phyloP scores from a whole-genome alignment of 1,284 basidiomycete genomes.

The Ustanciosporium gigantosporum region DNA sequence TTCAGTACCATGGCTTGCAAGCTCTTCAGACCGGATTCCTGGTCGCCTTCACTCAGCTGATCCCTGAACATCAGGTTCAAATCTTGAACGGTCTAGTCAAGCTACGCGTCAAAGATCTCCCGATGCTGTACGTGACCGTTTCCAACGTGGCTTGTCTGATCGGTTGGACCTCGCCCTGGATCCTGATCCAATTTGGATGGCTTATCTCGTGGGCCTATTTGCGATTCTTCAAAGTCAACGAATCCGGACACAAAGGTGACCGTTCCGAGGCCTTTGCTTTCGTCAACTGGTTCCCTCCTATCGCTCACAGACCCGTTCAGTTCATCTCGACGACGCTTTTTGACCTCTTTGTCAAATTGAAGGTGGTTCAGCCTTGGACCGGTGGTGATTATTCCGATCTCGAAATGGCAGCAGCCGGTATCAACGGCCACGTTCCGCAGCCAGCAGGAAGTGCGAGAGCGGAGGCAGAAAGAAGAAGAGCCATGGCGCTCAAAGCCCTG shows the following conservation, averaged over 20 bases:
- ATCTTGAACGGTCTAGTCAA: conserved; percentile 77
- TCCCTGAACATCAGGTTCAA: conserved; percentile 96
- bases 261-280: conserved; percentile 95
- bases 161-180: conserved; percentile 89
- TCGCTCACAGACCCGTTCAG: conserved; percentile 69
- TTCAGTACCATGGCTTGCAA: conserved; percentile 88
- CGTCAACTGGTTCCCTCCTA: conserved; percentile 92
- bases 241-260: conserved; percentile 71
- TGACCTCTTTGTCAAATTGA: conserved; percentile 67
- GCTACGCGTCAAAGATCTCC: conserved; percentile 86
- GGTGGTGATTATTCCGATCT: conserved; percentile 37
- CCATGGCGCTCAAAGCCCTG: conserved; percentile 90
- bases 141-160: conserved; percentile 85
- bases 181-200: conserved; percentile 94
- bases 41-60: conserved; percentile 94
- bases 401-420: conserved; percentile 70
- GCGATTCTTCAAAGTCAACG: conserved; percentile 89
- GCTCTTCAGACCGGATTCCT: conserved; percentile 86
- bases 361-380: conserved; percentile 72
- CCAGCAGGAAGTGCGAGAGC: conserved; percentile 31
- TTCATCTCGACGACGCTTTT: conserved; percentile 73
- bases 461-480: conserved; percentile 65
- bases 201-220: conserved; percentile 92
- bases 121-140: conserved; percentile 88
- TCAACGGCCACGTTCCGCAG: conserved; percentile 62